Evolutionary conservation across 2,329 filamentous ascomycete species (phyloP).

Genomic region (Ophiostoma ips): DNA sequence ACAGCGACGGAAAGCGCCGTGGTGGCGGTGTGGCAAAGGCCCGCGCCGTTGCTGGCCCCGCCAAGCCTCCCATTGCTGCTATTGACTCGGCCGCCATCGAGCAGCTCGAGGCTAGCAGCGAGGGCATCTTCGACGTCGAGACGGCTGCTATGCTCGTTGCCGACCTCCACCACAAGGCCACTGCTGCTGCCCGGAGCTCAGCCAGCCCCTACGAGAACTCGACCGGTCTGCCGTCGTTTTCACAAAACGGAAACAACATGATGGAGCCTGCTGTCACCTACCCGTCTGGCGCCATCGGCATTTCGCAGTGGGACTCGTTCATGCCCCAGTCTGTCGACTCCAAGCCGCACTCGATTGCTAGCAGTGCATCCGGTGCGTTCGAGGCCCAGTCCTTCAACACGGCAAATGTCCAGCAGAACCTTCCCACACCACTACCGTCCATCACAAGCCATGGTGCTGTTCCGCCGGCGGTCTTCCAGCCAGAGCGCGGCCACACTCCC

Average conservation of each 20-base stretch:
- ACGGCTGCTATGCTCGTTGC: slow-evolving; percentile 97
- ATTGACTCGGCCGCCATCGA: slow-evolving; percentile 76
- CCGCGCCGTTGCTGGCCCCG: slow-evolving; percentile 44
- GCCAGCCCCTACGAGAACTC: slow-evolving; percentile 42
- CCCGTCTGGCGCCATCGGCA: slow-evolving; percentile 61
- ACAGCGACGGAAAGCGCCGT: slow-evolving; percentile 86
- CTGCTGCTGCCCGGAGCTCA: slow-evolving; percentile 49
- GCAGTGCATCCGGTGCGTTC: slow-evolving; percentile 50
- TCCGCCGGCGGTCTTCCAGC: slow-evolving; percentile 55
- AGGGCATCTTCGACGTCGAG: slow-evolving; percentile 89
- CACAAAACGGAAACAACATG: slow-evolving; percentile 54
- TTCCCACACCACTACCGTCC: slow-evolving; percentile 49
- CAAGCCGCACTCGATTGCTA: slow-evolving; percentile 62
- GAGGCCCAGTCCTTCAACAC: slow-evolving; percentile 53
- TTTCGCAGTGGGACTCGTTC: slow-evolving; percentile 86
- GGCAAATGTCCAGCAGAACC: slow-evolving; percentile 41
- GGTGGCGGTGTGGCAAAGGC: slow-evolving; percentile 49
- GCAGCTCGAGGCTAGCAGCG: slow-evolving; percentile 82
- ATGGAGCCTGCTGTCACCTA: slow-evolving; percentile 70
- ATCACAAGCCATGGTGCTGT: slow-evolving; percentile 54
- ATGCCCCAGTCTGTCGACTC: slow-evolving; percentile 58
- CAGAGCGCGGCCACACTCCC: slow-evolving; percentile 53
- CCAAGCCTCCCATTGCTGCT: slow-evolving; percentile 60
- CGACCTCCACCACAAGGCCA: slow-evolving; percentile 92
- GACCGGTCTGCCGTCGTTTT: slow-evolving; percentile 50